These are phyloP conservation scores for Clarireedia monteithiana DNA, from an alignment of 2,329 filamentous ascomycete species.

Conservation along the genomic window DNA sequence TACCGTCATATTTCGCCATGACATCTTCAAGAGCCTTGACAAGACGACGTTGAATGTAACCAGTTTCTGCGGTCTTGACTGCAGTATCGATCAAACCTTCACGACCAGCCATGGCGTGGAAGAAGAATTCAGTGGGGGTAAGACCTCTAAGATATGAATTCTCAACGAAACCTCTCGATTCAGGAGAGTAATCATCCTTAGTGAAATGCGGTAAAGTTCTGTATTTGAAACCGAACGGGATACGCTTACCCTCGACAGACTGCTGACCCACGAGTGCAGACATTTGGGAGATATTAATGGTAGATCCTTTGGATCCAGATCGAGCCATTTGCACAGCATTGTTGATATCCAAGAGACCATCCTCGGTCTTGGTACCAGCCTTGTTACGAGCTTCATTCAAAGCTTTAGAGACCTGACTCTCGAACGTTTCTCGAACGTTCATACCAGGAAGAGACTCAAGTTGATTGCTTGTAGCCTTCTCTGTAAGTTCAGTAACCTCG, in stretches of 20 bases:
- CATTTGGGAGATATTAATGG: constrained; percentile 99
- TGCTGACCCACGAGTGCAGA: constrained; percentile 96
- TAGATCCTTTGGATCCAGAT: constrained; percentile 96
- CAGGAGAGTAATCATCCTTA: constrained; percentile 97
- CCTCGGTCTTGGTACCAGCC: constrained; percentile 85
- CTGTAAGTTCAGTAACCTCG: constrained; percentile 69
- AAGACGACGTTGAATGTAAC: constrained; percentile 96
- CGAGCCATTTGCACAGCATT: constrained; percentile 95
- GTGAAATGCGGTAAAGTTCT: constrained; percentile 95
- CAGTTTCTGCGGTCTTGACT: constrained; percentile 98
- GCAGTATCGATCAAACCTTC: constrained; percentile 99
- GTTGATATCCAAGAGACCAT: constrained; percentile 90
- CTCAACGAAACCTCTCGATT: constrained; percentile 95
- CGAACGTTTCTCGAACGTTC: constrained; percentile 97
- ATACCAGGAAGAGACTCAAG: constrained; percentile 94
- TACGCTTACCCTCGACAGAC: constrained; percentile 96
- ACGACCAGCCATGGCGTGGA: constrained; percentile 99
- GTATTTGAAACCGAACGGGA: constrained; percentile 99
- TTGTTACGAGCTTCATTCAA: constrained; percentile 94
- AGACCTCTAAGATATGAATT: constrained; percentile 96
- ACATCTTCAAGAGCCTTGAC: constrained; percentile 98
- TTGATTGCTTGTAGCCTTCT: constrained; percentile 72
- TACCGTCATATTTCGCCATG: constrained; percentile 95
- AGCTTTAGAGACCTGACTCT: constrained; percentile 91
- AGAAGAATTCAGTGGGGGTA: constrained; percentile 96